A percentile compares a stretch with the other conserved stretches of the same genome.
phyloP scores from a whole-genome alignment of 1,284 basidiomycete genomes.

The Austroboletus novae-zelandiae region DNA sequence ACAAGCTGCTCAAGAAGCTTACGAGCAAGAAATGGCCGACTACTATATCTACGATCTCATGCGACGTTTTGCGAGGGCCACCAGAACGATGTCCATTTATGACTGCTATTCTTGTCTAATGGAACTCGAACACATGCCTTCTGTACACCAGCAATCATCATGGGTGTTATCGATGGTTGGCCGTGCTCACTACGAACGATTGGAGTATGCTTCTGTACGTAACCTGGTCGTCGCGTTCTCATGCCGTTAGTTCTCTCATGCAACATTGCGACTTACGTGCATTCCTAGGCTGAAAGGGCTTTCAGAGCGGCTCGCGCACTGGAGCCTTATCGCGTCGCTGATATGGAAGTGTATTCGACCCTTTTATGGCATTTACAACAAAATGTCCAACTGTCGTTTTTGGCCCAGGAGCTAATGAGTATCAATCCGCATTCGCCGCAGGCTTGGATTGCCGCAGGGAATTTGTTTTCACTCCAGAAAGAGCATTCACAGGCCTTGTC shows the following conservation, averaged over 20 bases:
- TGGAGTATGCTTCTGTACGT: constrained; percentile 83
- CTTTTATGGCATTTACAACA: constrained; percentile 89
- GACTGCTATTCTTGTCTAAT: constrained; percentile 72
- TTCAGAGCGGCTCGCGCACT: constrained; percentile 77
- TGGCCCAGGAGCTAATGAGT: constrained; percentile 86
- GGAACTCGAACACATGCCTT: constrained; percentile 76
- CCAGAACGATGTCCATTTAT: constrained; percentile 70
- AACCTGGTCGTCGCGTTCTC: constrained; percentile 12
- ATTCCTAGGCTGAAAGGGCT: constrained; percentile 73
- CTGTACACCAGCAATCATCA: constrained; percentile 69
- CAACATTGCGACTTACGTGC: constrained; percentile 27
- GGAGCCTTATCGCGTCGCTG: constrained; percentile 82
- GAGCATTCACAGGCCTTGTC: constrained; percentile 88
- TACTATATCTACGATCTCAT: constrained; percentile 80
- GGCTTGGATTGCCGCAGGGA: constrained; percentile 93
- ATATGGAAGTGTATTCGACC: constrained; percentile 94
- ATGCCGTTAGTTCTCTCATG: constrained; percentile 8
- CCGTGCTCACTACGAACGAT: constrained; percentile 82
- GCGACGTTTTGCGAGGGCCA: constrained; percentile 77
- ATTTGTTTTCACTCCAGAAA: constrained; percentile 88
- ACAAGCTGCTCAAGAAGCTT: constrained; percentile 66
- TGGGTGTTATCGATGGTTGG: constrained; percentile 82
- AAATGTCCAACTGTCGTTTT: constrained; percentile 78
- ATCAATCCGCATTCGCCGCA: constrained; percentile 81
- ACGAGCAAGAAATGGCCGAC: constrained; percentile 72